Conservation (phyloP, 441 rosid genomes). For the Erodium chrysanthum region DNA sequence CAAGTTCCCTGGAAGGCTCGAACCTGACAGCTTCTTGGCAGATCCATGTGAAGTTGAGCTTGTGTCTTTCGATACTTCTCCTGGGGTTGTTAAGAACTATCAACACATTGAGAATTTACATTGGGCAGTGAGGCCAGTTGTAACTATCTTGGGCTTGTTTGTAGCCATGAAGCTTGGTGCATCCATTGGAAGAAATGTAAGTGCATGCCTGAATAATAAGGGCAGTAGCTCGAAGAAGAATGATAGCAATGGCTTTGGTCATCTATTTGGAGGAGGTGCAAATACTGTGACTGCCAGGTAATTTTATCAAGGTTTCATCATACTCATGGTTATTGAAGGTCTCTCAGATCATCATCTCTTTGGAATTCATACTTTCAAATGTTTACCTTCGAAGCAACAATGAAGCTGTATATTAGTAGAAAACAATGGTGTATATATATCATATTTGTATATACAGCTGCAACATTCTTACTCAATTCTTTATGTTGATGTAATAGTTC, state of each 20-base stretch:
- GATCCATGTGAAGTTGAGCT: constrained; percentile 82
- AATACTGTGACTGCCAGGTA: constrained; percentile 26
- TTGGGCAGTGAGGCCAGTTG: constrained; percentile 79
- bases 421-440: not conserved
- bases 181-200: constrained; percentile 32
- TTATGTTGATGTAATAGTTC: too few species aligned
- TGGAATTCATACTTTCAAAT: not conserved
- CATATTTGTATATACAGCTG: too few species aligned
- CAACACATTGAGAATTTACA: constrained; percentile 81
- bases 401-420: not conserved
- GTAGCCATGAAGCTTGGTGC: constrained; percentile 57
- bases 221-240: constrained; percentile 8
- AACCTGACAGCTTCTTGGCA: constrained; percentile 39
- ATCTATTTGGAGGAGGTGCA: constrained; percentile 37
- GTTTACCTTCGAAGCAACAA: not conserved
- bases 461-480: too few species aligned
- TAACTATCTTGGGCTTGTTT: constrained; percentile 52
- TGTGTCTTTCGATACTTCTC: constrained; percentile 48
- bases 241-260: constrained; percentile 21
- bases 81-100: constrained; percentile 28
- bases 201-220: constrained; percentile 26
- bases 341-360: not conserved
- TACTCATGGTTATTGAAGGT: not conserved
- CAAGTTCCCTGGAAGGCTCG: constrained; percentile 61
- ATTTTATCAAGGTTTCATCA: not conserved